A percentile compares a stretch with the other conserved stretches of the same genome.
These are phyloP conservation scores for Melocanna baccifera DNA, from an alignment of 176 grass and related monocot genomes.

Conservation along the genomic window DNA sequence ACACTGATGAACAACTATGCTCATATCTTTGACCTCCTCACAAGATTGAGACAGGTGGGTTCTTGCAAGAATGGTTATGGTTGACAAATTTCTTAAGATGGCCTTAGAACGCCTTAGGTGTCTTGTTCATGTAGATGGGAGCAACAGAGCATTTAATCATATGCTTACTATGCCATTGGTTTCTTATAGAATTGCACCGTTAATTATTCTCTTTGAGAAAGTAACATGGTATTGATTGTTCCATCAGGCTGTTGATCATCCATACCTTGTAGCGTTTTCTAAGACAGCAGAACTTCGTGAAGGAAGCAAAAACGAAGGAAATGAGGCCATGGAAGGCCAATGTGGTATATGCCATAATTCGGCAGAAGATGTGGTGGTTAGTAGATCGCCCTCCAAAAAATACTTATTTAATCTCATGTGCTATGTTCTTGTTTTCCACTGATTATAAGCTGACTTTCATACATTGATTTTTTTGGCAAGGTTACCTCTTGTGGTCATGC, in stretches of 20 bases:
- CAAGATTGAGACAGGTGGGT: slow-evolving; percentile 82
- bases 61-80: neutral
- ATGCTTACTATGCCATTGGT: neutral
- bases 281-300: slow-evolving; percentile 49
- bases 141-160: neutral
- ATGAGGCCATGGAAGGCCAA: slow-evolving; percentile 33
- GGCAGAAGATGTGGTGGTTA: slow-evolving; percentile 80
- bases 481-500: slow-evolving; percentile 83
- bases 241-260: slow-evolving; percentile 79
- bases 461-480: slow-evolving; percentile 38
- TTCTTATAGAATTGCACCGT: slow-evolving; percentile 18
- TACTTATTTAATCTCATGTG: neutral
- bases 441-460: slow-evolving; percentile 5
- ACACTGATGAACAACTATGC: slow-evolving; percentile 97
- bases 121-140: slow-evolving; percentile 6
- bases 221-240: slow-evolving; percentile 19
- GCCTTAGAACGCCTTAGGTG: neutral
- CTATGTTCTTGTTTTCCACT: slow-evolving; percentile 17
- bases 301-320: slow-evolving; percentile 36
- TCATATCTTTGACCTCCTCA: slow-evolving; percentile 96
- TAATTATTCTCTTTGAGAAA: slow-evolving; percentile 16
- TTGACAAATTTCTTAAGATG: slow-evolving; percentile 7
- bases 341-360: slow-evolving; percentile 72
- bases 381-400: neutral
- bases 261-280: slow-evolving; percentile 91